Conservation (phyloP, 202 grass and related monocot species). For the Setaria italica region DNA sequence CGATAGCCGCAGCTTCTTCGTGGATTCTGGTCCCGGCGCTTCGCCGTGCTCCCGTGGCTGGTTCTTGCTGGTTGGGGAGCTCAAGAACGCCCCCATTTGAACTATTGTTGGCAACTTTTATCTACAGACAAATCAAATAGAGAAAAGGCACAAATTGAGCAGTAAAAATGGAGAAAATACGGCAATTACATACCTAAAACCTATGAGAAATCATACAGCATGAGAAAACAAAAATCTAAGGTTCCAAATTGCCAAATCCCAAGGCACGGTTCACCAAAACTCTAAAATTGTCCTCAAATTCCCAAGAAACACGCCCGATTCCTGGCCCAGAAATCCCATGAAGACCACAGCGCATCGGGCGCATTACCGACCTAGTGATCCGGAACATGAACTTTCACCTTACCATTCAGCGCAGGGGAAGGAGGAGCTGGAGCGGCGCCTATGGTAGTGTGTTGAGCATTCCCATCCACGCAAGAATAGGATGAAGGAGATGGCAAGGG, state of each 20-base stretch:
- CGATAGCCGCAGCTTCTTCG: conserved; percentile 63
- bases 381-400: background rate
- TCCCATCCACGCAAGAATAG: background rate
- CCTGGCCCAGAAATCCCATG: background rate
- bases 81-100: conserved; percentile 71
- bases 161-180: background rate
- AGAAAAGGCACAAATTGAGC: background rate
- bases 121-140: conserved; percentile 25
- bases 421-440: background rate
- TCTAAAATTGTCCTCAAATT: background rate
- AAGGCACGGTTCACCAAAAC: background rate
- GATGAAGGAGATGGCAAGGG: background rate
- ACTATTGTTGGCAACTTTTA: conserved; percentile 11
- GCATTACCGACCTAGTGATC: background rate
- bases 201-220: background rate
- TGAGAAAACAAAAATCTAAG: background rate
- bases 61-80: conserved; percentile 50
- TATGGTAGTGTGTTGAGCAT: background rate
- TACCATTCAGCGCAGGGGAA: background rate
- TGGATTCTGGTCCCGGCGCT: conserved; percentile 42
- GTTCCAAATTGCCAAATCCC: background rate
- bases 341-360: background rate
- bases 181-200: background rate
- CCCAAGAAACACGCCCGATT: background rate
- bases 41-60: conserved; percentile 41